Evolutionary conservation across 495 filamentous ascomycete species (phyloP).

Genomic region (Amphirosellinia nigrospora): DNA sequence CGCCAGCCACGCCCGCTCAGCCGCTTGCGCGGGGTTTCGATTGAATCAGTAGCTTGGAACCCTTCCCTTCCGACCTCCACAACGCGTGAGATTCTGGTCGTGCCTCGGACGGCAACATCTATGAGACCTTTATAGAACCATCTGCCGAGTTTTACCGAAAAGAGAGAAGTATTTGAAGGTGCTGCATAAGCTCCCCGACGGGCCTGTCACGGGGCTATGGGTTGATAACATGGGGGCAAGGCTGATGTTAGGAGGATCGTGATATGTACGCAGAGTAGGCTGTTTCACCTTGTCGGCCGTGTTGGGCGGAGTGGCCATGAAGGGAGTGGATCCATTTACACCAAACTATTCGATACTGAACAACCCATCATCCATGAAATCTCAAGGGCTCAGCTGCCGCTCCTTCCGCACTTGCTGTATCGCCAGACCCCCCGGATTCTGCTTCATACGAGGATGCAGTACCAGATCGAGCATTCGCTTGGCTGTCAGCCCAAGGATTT

Average conservation of each 20-base stretch:
- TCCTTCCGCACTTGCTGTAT: constrained; percentile 71
- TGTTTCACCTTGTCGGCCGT: constrained; percentile 81
- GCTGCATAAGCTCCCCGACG: constrained; percentile 79
- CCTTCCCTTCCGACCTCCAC: constrained; percentile 95
- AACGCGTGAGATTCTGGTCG: constrained; percentile 93
- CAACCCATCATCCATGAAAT: constrained; percentile 75
- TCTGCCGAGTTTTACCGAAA: constrained; percentile 91
- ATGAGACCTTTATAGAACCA: constrained; percentile 95
- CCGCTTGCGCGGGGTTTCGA: constrained; percentile 80
- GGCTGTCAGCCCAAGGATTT: constrained; percentile 87
- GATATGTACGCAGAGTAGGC: constrained; percentile 72
- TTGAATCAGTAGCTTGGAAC: constrained; percentile 94
- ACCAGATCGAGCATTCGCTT: constrained; percentile 80
- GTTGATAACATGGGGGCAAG: constrained; percentile 71
- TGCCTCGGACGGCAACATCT: constrained; percentile 88
- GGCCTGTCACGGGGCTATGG: constrained; percentile 80
- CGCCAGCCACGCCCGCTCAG: constrained; percentile 82
- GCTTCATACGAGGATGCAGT: constrained; percentile 42
- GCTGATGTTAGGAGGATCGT: constrained; percentile 76
- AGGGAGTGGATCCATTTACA: constrained; percentile 80
- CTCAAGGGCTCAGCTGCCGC: constrained; percentile 58
- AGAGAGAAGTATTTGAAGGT: constrained; percentile 85
- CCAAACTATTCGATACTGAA: constrained; percentile 87
- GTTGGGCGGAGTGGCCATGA: constrained; percentile 76
- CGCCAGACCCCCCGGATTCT: constrained; percentile 69